Conservation (phyloP, 305 asterid genomes). For the Fraxinus albicans region DNA sequence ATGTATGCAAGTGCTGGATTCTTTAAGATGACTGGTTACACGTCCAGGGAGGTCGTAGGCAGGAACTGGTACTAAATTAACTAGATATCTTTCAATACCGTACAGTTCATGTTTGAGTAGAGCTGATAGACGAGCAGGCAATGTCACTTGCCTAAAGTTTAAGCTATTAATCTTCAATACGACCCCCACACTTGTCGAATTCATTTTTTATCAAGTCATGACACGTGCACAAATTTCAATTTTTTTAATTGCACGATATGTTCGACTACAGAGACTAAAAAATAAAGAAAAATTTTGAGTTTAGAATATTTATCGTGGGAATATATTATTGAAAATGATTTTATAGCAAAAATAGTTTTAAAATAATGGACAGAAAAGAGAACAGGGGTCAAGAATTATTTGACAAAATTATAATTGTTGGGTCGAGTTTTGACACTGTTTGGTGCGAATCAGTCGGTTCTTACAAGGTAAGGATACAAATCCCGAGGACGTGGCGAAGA, state of each 20-base stretch:
- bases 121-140: not conserved
- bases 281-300: too few species aligned
- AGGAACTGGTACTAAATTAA: slow-evolving; percentile 59
- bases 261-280: not conserved
- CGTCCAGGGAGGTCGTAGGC: slow-evolving; percentile 85
- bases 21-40: slow-evolving; percentile 97
- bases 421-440: not conserved
- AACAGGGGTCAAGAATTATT: not conserved
- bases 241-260: not conserved
- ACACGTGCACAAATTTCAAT: not conserved
- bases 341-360: too few species aligned
- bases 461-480: slow-evolving; percentile 83
- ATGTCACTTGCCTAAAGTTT: not conserved
- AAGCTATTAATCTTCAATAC: not conserved
- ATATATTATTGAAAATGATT: too few species aligned
- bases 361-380: too few species aligned
- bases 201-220: not conserved
- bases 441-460: slow-evolving; percentile 65
- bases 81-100: not conserved
- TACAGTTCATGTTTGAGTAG: not conserved
- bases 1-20: slow-evolving; percentile 97
- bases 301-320: too few species aligned
- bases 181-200: not conserved
- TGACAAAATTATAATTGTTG: not conserved
- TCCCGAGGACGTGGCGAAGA: slow-evolving; percentile 81